Evolutionary conservation across 2,329 filamentous ascomycete species (phyloP).

Genomic region (Penicillium sp.): DNA sequence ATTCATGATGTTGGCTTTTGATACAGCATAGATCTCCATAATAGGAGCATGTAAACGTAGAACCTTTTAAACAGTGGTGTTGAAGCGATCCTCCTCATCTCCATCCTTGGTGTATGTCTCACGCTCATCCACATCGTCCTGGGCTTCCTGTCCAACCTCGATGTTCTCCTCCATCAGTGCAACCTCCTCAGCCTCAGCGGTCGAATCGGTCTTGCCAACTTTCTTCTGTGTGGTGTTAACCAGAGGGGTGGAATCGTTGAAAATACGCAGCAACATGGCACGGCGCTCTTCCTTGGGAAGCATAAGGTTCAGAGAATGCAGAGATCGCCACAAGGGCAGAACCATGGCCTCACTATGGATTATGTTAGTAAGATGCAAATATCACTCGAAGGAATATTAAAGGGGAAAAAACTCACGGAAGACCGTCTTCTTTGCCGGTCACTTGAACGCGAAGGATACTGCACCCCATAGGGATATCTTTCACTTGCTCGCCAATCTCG

Average conservation of each 20-base stretch:
- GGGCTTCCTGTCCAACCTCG: slow-evolving; percentile 40
- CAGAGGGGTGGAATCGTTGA: slow-evolving; percentile 81
- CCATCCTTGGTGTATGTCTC: slow-evolving; percentile 46
- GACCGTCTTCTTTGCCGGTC: slow-evolving; percentile 60
- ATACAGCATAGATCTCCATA: slow-evolving; percentile 11
- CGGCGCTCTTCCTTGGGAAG: slow-evolving; percentile 93
- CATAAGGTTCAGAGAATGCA: slow-evolving; percentile 93
- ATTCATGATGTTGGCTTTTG: slow-evolving; percentile 18
- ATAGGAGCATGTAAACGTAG: neutral
- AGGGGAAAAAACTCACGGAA: slow-evolving; percentile 41
- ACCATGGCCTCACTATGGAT: slow-evolving; percentile 69
- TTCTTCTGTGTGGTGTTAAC: slow-evolving; percentile 57
- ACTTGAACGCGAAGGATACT: slow-evolving; percentile 84
- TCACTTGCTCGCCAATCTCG: slow-evolving; percentile 82
- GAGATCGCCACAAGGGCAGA: slow-evolving; percentile 88
- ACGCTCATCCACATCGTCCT: slow-evolving; percentile 40
- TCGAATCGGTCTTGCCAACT: slow-evolving; percentile 13
- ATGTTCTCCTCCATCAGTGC: slow-evolving; percentile 41
- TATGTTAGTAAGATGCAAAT: slow-evolving; percentile 17
- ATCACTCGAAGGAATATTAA: neutral
- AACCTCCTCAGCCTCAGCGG: slow-evolving; percentile 34
- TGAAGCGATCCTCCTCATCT: slow-evolving; percentile 47
- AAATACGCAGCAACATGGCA: slow-evolving; percentile 87
- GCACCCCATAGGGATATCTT: slow-evolving; percentile 82
- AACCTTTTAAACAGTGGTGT: slow-evolving; percentile 45